Conservation (phyloP, 352 stramenopile species). For the Discostella stelligera region DNA sequence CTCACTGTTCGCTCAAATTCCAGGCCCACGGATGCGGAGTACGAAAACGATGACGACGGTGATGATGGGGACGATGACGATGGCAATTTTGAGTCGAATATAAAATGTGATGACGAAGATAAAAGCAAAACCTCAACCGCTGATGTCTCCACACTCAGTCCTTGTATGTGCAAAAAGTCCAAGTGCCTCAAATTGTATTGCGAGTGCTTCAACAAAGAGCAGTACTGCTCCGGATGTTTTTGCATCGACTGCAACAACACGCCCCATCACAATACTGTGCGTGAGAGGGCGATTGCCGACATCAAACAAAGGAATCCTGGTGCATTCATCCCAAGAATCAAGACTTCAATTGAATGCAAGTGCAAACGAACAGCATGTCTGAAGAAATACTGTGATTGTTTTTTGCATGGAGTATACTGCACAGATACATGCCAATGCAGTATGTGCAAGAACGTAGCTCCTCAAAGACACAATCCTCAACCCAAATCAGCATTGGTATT, state of each 20-base stretch:
- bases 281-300: conserved; percentile 76
- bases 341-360: conserved; percentile 81
- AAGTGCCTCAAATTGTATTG: conserved; percentile 92
- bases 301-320: conserved; percentile 81
- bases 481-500: not conserved
- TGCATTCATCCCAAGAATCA: conserved; percentile 76
- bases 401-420: conserved; percentile 15
- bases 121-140: conserved; percentile 28
- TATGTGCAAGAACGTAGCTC: conserved; percentile 14
- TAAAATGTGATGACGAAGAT: conserved; percentile 13
- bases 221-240: conserved; percentile 89
- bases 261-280: conserved; percentile 47
- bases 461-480: not conserved
- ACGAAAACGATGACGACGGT: too few relatives aligned
- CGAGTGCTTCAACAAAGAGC: conserved; percentile 83
- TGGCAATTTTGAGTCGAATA: not conserved
- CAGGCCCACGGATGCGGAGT: too few relatives aligned
- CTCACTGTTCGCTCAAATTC: too few relatives aligned
- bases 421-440: conserved; percentile 8
- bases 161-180: conserved; percentile 94
- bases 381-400: conserved; percentile 96
- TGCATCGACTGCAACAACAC: conserved; percentile 92
- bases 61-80: too few relatives aligned
- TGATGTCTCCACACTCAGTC: conserved; percentile 18
- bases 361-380: conserved; percentile 95